Base-by-base conservation (phyloP, 106 monocot genomes). In the Platanthera guangdongensis region DNA sequence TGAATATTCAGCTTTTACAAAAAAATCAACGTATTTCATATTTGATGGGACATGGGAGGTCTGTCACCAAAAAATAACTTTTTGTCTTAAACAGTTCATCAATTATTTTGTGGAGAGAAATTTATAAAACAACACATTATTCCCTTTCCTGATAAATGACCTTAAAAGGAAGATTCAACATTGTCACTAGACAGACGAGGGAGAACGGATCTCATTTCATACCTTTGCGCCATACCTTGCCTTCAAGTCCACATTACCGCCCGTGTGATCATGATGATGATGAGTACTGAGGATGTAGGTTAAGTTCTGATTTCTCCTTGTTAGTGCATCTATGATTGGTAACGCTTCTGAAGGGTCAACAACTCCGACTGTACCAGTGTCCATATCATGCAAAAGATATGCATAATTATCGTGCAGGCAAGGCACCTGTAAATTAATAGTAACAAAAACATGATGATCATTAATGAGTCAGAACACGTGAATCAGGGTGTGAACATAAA, bases 241-340 rank as follows among this genome's bases (percentile, higher is more conserved):
- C 85, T 97, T 97, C 50, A 97, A 72, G 77, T 97, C 97, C 77
- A 92, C 52, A 82, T 97, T 97, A 32, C 97, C 97, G 73, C 97
- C 97, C 67, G 89, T 97, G 80, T 97, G 97, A 77, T 97, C 97
- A 79, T 89, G 88, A 81, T 97, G 97, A 85, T 97, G 97, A 83
- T 97, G 97, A 52, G 97, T 97, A 74, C 94, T 97, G 64, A 97
- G 84, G 73, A 97, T 93, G 69, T 97, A 97, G 8, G 90, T 94
- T 59, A 97, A 81, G 63, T 88, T 97, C 70, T 91, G 91, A 83
- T 94, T 97, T 82, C 80, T 97, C 52, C 81, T 83, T 13, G 83
- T 64, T 32, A 97, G 69, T 50, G 83, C 93, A 86, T 90, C 88
- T 84, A 94, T 86, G 71, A 97, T 52, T 67, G 97, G 94, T 49